Evolutionary conservation across 169 alveolate species (phyloP), one percentile per base, ranked within the genome.

Genomic region (Eimeria falciformis): DNA sequence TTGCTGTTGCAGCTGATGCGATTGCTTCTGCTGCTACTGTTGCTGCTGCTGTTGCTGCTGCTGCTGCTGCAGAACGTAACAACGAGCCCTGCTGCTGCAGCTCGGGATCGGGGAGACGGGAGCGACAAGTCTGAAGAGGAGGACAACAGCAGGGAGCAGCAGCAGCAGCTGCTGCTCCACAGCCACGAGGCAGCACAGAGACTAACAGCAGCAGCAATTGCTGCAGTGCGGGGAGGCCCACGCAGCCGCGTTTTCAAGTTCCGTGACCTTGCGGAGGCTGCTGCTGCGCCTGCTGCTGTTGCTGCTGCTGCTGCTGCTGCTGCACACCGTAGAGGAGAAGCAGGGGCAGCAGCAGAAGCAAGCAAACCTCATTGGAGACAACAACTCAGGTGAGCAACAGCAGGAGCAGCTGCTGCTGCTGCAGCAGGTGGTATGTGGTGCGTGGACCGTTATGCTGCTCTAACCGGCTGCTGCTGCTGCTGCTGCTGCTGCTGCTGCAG

Each of bases 71-170:
- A 9, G 58, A 7, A 50, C 21, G 21, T 50, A 9, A 14, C 58
- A 9, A 50, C 21, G 58, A 14, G 58, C 58, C 58, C 21, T 14
- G 58, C 98, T 94, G 43, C 58, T 50, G 7, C 14, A 9, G 58
- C 58, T 14, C 58, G 14, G 21, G 12, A 97, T 95, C 46, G 99
- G 96, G 89, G 97, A 98, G 3, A 98, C 99, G 56, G 97, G 90
- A 29, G 97, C 92, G 18, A 97, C 98, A 62, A 97, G 95, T 91
- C 97, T 97, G 86, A 95, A 93, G 93, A 95, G 96, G 82, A 94
- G 86, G 18, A 92, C 91, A 29, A 55, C 69, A 23, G 7, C 46
- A 29, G 79, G 46, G 27, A 68, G 79, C 79, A 7, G 46, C 79
- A 29, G 46, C 79, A 7, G 9, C 46, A 7, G 71, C 27, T 11